phyloP scores from a whole-genome alignment of 163 green algal genomes.

The Chloroidium sp. region DNA sequence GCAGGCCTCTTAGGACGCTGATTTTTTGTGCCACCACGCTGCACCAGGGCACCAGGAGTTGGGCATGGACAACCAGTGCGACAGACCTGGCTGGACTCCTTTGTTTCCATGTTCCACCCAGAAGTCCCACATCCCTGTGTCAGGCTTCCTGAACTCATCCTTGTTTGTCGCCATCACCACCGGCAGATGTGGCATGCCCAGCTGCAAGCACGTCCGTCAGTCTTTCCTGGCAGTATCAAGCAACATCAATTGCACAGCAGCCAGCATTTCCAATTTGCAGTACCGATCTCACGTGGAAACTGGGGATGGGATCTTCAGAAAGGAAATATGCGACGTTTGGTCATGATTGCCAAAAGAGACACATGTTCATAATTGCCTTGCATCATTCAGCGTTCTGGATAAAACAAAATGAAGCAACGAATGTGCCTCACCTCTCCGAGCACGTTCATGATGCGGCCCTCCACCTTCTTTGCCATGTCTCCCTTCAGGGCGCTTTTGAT shows the following conservation, averaged over 20 bases:
- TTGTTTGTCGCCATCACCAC: conserved; percentile 41
- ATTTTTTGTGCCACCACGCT: background rate
- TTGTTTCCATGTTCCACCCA: conserved; percentile 53
- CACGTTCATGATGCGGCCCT: conserved; percentile 29
- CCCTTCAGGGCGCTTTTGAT: conserved; percentile 54
- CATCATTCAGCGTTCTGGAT: background rate
- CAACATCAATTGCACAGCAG: too few relatives aligned
- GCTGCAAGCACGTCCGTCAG: too few relatives aligned
- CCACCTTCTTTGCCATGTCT: conserved; percentile 37
- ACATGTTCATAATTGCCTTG: background rate
- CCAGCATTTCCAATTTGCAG: background rate
- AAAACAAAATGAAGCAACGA: background rate
- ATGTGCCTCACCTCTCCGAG: conserved; percentile 24
- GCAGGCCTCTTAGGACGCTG: too few relatives aligned
- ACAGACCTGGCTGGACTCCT: conserved; percentile 35
- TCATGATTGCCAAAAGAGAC: conserved; percentile 5
- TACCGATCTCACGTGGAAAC: background rate
- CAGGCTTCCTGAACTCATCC: conserved; percentile 54
- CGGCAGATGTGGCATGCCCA: background rate
- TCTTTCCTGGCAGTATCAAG: too few relatives aligned
- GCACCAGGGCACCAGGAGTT: background rate
- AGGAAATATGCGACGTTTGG: conserved; percentile 22
- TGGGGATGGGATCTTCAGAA: background rate
- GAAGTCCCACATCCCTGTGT: conserved; percentile 64
- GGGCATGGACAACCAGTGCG: background rate